Evolutionary conservation across 2,329 filamentous ascomycete genomes (phyloP).

Genomic region (Cytospora piceicola): DNA sequence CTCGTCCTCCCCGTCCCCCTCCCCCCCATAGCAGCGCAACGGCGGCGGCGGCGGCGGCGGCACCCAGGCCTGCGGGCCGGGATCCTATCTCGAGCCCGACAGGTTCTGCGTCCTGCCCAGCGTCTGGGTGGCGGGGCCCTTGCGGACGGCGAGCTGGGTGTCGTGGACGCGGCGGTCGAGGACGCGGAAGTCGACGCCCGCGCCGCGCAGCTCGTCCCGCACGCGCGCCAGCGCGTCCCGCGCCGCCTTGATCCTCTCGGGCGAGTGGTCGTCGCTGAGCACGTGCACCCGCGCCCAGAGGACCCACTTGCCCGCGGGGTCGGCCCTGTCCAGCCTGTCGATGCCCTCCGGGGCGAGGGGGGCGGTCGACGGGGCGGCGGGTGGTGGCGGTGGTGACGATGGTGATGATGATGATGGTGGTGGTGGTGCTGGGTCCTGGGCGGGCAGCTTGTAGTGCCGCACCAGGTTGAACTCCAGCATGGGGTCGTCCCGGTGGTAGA

Average conservation of each 20-base stretch:
- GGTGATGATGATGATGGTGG: too few species aligned
- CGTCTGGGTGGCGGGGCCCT: conserved; percentile 22
- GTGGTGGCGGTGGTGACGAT: too few species aligned
- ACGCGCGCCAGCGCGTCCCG: conserved; percentile 55
- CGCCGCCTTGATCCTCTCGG: conserved; percentile 60
- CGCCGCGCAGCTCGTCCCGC: conserved; percentile 50
- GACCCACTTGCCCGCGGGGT: conserved; percentile 56
- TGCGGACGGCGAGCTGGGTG: conserved; percentile 40
- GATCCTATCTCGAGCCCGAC: conserved; percentile 12
- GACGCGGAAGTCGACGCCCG: conserved; percentile 56
- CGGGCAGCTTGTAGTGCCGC: conserved; percentile 49
- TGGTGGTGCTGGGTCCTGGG: conserved; percentile 31
- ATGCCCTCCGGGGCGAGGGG: conserved; percentile 50
- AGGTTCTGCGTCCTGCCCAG: conserved; percentile 25
- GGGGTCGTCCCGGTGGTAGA: conserved; percentile 54
- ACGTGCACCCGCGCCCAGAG: conserved; percentile 59
- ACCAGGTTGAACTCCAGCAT: conserved; percentile 56
- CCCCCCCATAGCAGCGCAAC: too few species aligned
- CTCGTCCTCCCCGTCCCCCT: too few species aligned
- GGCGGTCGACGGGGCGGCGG: background rate
- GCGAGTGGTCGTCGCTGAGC: conserved; percentile 56
- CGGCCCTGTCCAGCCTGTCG: conserved; percentile 51
- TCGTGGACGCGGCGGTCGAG: conserved; percentile 59
- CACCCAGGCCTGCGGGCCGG: too few species aligned
- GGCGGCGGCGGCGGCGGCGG: too few species aligned